Base-by-base conservation (phyloP, 2,329 filamentous ascomycete genomes). In the Chaetoscypha palmicola region DNA sequence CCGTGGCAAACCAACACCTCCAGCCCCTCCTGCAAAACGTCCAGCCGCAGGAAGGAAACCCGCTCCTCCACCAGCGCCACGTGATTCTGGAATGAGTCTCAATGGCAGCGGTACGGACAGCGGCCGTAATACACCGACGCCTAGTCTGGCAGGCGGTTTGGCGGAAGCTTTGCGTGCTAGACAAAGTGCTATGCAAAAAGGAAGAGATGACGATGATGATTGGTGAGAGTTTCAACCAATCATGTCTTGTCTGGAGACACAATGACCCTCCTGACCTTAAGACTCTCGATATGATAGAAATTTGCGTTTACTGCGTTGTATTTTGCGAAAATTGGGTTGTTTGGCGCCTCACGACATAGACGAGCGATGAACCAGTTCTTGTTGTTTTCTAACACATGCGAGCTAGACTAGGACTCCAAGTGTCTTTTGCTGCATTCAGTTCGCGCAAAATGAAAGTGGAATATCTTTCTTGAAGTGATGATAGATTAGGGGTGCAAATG, bases 151-250 rank as follows among this genome's bases (percentile, higher is more conserved):
- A 3, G 83, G 83, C 38, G 86, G 84, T 35, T 66, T 92, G 54
- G 86, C 86, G 2, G 85, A 90, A 61, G 85, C 85, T n/a, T 67
- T 92, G 56, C 69, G 85, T 56, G 83, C 83, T 33, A 73, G 86
- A 56, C 83, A 90, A 68, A 79, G 81, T 58, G 78, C 74, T 58
- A 78, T 77, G 63, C 71, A 77, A 45, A 84, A 52, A 79, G 86
- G 59, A 3, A 53, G 48, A 26, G 56, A 61, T 48, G 60, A 62
- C 35, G 58, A 62, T 34, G 60, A 62, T 39, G 59, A 61, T 46
- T 63, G 59, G 58, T 62, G 58, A 39, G 52, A n/a, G 30, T 23
- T 4, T 4, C 28, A 3, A 3, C 9, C 12, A 11, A 12, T 19
- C 23, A 19, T 21, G 16, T n/a, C n/a, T n/a, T n/a, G n/a, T n/a